Evolutionary conservation across 192 early-diverging fungal genomes (phyloP).

Genomic region (Backusella sp.): DNA sequence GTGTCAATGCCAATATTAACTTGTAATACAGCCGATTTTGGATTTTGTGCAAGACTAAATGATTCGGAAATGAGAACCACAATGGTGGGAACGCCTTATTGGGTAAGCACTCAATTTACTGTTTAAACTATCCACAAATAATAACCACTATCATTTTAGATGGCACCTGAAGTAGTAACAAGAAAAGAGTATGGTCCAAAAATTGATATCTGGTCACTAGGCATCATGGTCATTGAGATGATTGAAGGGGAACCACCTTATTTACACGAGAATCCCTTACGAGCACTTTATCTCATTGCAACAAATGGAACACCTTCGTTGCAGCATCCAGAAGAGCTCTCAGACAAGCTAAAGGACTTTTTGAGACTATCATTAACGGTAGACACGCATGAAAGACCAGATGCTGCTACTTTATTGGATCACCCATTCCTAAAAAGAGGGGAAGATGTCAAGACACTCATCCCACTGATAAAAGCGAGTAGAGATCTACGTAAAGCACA

Average conservation of each 20-base stretch:
- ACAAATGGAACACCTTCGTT: conserved; percentile 91
- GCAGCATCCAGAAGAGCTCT: conserved; percentile 85
- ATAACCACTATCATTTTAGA: conserved; percentile 46
- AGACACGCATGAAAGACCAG: conserved; percentile 75
- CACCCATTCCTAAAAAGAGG: conserved; percentile 88
- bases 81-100: conserved; percentile 91
- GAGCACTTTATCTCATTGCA: conserved; percentile 91
- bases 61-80: conserved; percentile 73
- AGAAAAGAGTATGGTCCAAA: conserved; percentile 91
- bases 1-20: not conserved
- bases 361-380: conserved; percentile 78
- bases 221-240: conserved; percentile 99
- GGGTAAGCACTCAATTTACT: conserved; percentile 32
- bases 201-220: conserved; percentile 96
- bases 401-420: conserved; percentile 73
- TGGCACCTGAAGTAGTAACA: conserved; percentile 97
- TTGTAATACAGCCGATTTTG: conserved; percentile 72
- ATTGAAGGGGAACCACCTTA: conserved; percentile 97
- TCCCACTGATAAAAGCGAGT: conserved; percentile 68
- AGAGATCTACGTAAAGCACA: conserved; percentile 26
- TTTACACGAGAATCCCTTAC: conserved; percentile 89
- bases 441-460: conserved; percentile 74
- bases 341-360: conserved; percentile 78
- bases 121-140: not conserved
- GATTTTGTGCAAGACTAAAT: conserved; percentile 80